Percentiles rank a stretch among this genome's conserved stretches.
These are phyloP conservation scores for Coniochaeta sp. DNA, from an alignment of 2,329 filamentous ascomycete species.

Conservation along the genomic window DNA sequence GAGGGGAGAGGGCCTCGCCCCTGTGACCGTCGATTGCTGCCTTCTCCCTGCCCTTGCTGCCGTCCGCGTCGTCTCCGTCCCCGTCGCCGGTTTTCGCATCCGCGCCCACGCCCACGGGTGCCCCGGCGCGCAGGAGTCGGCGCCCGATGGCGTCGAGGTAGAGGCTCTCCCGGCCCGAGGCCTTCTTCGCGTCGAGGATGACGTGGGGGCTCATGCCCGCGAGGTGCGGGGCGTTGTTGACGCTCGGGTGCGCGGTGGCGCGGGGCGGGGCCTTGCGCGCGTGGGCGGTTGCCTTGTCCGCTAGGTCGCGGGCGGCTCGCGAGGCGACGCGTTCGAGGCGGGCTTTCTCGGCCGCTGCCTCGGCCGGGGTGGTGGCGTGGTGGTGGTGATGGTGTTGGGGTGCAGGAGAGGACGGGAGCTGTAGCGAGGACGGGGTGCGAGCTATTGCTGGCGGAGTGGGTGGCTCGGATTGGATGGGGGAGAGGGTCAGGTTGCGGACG, in stretches of 20 bases:
- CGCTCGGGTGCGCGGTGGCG: slow-evolving; percentile 45
- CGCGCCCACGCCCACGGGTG: slow-evolving; percentile 7
- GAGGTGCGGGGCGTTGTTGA: slow-evolving; percentile 52
- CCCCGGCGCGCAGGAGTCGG: slow-evolving; percentile 29
- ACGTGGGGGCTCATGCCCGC: slow-evolving; percentile 54
- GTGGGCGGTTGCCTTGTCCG: slow-evolving; percentile 49
- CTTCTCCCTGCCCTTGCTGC: slow-evolving; percentile 5
- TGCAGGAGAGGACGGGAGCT: background rate
- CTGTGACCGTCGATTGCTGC: background rate
- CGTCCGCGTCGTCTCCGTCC: slow-evolving; percentile 3
- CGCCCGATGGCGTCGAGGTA: slow-evolving; percentile 57
- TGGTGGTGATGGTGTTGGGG: slow-evolving; percentile 13
- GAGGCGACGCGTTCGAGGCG: slow-evolving; percentile 51
- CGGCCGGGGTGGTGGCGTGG: slow-evolving; percentile 32
- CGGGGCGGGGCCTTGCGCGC: slow-evolving; percentile 41
- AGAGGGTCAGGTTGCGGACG: slow-evolving; percentile 14
- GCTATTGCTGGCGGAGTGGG: slow-evolving; percentile 9
- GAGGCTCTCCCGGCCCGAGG: slow-evolving; percentile 69
- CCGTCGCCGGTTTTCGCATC: background rate
- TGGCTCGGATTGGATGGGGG: slow-evolving; percentile 15
- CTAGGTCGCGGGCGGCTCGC: slow-evolving; percentile 45
- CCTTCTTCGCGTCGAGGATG: slow-evolving; percentile 71
- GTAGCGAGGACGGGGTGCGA: slow-evolving; percentile 9
- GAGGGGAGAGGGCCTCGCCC: background rate
- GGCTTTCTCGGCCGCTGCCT: slow-evolving; percentile 54